Percentiles rank a stretch among this genome's conserved stretches.
Conservation (phyloP, 176 grass and related monocot genomes). For the Calamus simplicifolius region DNA sequence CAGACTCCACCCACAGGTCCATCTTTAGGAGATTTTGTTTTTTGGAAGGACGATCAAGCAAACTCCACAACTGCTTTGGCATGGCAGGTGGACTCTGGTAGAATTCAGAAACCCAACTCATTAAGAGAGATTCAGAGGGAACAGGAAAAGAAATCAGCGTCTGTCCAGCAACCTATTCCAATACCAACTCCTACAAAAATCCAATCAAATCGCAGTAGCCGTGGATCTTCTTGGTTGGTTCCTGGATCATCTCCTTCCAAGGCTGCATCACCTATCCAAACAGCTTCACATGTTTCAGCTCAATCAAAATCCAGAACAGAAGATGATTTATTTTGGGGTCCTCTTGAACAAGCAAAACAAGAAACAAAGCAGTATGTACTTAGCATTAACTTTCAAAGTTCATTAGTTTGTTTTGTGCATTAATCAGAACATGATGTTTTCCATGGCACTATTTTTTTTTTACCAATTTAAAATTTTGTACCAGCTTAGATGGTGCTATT, state of each 20-base stretch:
- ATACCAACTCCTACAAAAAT: conserved; percentile 30
- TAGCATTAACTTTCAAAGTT: neutral
- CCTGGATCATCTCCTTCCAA: conserved; percentile 82
- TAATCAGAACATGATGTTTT: no score
- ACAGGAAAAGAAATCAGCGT: conserved; percentile 51
- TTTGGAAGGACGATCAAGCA: conserved; percentile 70
- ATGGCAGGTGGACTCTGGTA: conserved; percentile 74
- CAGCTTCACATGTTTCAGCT: conserved; percentile 37
- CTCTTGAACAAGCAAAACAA: conserved; percentile 67
- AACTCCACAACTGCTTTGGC: conserved; percentile 54
- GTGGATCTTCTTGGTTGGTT: conserved; percentile 59
- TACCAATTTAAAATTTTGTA: neutral
- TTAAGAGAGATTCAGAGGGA: conserved; percentile 90
- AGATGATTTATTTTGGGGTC: conserved; percentile 98
- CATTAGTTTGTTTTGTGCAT: neutral
- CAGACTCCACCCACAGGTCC: conserved; percentile 57
- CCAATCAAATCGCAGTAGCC: conserved; percentile 37
- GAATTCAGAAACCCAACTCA: conserved; percentile 55
- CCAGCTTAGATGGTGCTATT: no score
- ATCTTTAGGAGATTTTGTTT: conserved; percentile 90
- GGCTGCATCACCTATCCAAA: conserved; percentile 43
- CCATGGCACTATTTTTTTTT: neutral
- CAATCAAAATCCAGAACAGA: conserved; percentile 61
- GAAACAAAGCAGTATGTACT: conserved; percentile 70
- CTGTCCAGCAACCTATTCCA: conserved; percentile 42